Conservation (phyloP, 306 rosid species). For the Cucumis hystrix region DNA sequence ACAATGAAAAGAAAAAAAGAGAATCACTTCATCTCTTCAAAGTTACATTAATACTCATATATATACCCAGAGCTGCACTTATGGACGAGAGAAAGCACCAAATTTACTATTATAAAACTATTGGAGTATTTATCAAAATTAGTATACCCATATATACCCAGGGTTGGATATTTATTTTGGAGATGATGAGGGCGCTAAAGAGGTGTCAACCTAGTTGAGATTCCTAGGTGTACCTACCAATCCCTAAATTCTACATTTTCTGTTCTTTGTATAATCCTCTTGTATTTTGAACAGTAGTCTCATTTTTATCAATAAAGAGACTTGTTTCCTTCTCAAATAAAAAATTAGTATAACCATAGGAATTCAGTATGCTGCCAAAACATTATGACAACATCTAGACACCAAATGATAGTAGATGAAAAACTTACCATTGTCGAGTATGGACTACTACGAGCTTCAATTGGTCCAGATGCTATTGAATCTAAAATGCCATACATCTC, state of each 20-base stretch:
- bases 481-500: slow-evolving; percentile 84
- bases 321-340: too few species aligned
- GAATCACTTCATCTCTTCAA: not conserved
- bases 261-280: too few species aligned
- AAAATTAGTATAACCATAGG: too few species aligned
- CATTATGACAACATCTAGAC: slow-evolving; percentile 9
- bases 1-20: not conserved
- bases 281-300: too few species aligned
- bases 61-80: not conserved
- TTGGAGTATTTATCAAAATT: not conserved
- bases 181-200: too few species aligned
- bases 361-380: not conserved
- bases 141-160: not conserved
- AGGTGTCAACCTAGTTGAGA: too few species aligned
- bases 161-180: too few species aligned
- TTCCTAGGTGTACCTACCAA: too few species aligned
- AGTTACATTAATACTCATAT: not conserved
- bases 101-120: not conserved
- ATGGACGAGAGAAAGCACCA: not conserved
- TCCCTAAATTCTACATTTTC: too few species aligned
- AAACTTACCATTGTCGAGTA: slow-evolving; percentile 74
- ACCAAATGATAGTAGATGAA: not conserved
- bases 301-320: too few species aligned
- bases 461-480: slow-evolving; percentile 70
- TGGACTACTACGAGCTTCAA: slow-evolving; percentile 61